Evolutionary conservation across 78 protist genomes (phyloP), one percentile per base, ranked within the genome.

Genomic region (Protostelium mycophagum): DNA sequence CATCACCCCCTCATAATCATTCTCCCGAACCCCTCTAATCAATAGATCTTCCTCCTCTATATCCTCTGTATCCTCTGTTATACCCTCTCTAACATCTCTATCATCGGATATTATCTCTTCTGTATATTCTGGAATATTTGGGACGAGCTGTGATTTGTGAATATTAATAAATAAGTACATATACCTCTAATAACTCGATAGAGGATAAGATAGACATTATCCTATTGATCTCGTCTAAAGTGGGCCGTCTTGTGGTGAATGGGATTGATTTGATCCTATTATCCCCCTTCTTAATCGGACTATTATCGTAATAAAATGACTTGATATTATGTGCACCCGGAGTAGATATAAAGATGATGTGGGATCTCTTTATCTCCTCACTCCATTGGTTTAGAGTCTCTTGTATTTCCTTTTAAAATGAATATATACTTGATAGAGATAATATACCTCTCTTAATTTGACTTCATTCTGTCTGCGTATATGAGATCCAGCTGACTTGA

Each of bases 191-290:
- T 25, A 51, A 51, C 73, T 91, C 94, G 0, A 88, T 91, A 29
- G 94, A 88, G 35, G 36, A 84, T 0, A 91, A 31, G 73, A 86
- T 38, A 23, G 83, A 37, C 35, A 91, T 86, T 23, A 91, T 91
- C 29, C 94, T 38, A 29, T 91, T 91, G 1, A 87, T 89, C 84
- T 91, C 94, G 0, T 88, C 35, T 34, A 63, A 87, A 0, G 94
- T 91, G 37, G 94, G 94, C 87, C 94, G 37, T 1, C 88, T 86
- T 31, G 89, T 91, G 34, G 94, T 91, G 86, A 91, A 91, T 28
- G 94, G 94, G n/a, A 91, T 84, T 0, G 16, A 34, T 85, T 63
- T 84, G 35, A 91, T 84, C 37, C 94, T 38, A 83, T 73, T 35
- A 39, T 91, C 94, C 0, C 89, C 90, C 1, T 63, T 34, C 5